Evolutionary conservation across 306 rosid species (phyloP).

Genomic region (Ammopiptanthus mongolicus): DNA sequence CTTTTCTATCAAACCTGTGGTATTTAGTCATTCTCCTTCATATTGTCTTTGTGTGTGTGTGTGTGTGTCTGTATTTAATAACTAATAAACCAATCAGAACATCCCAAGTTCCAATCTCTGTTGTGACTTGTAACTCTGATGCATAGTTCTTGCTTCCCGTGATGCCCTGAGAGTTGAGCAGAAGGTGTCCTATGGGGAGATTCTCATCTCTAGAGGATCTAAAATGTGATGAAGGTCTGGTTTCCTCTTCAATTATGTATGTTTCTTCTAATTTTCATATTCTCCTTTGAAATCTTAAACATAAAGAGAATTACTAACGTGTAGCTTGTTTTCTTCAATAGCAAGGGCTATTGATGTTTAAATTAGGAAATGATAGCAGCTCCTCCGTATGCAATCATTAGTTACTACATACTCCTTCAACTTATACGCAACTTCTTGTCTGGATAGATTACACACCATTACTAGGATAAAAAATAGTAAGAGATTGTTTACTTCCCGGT

Average conservation of each 20-base stretch:
- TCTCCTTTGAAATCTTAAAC: background rate
- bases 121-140: background rate
- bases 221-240: constrained; percentile 51
- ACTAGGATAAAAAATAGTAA: background rate
- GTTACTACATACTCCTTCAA: background rate
- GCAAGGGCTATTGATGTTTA: constrained; percentile 19
- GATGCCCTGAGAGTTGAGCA: constrained; percentile 56
- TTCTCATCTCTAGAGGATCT: constrained; percentile 63
- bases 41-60: background rate
- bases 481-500: background rate
- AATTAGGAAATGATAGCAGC: background rate
- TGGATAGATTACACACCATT: background rate
- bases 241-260: background rate
- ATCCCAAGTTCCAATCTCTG: background rate
- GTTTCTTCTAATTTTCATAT: constrained; percentile 1
- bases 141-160: constrained; percentile 60
- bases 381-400: background rate
- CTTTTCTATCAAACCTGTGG: constrained; percentile 85
- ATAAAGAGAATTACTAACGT: background rate
- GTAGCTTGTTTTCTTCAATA: background rate
- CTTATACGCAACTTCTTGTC: background rate
- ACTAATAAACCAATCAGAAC: background rate
- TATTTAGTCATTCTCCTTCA: constrained; percentile 17
- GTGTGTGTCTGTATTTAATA: no score
- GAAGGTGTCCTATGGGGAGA: constrained; percentile 48